Base-by-base conservation (phyloP, 2,329 filamentous ascomycete genomes). In the Aspergillus awamori region DNA sequence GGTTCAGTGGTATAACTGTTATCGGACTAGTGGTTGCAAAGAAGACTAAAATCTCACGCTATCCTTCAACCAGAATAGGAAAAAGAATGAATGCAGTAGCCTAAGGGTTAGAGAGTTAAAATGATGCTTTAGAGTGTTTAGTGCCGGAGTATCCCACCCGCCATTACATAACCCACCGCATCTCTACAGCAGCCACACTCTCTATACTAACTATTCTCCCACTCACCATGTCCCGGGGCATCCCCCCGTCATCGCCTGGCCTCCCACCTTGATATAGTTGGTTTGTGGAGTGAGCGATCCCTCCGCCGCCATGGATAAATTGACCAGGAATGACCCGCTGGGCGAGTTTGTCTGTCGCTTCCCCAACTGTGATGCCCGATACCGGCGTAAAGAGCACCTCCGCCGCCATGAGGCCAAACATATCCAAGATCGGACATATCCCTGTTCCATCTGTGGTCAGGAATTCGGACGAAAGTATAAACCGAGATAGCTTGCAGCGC, bases 361-460 rank as follows among this genome's bases (percentile, higher is more conserved):
- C 20, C 41, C 41, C 20, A 45, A 45, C 17, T 71, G 70, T 53
- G 64, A 51, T 17, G 66, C 66, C 2, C 68, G 58, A 6, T 72
- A 72, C 26, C 64, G 48, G 43, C 69, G 68, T 6, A 72, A 66
- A 54, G 66, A 70, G 53, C 71, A 73, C 45, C 53, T 72, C 3
- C 58, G 41, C 5, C 69, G 70, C 24, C 70, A 73, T 47, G 47
- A 62, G 52, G 38, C 39, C 26, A 61, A 65, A 55, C 69, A 73
- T 30, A 15, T 10, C n/a, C 53, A 56, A 22, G 54, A 57, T 2
- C 65, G 63, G 28, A 10, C 8, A 6, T 63, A 64, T 17, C 6
- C 6, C 11, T 72, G 69, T 51, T 53, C 63, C 5, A 54, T 33
- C 2, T 72, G 69, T 49, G 38, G 41, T 33, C 59, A 59, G 3